Percentiles rank a stretch among this genome's conserved stretches.
Conservation (phyloP, 208 protist species). For the Leishmania tropica region DNA sequence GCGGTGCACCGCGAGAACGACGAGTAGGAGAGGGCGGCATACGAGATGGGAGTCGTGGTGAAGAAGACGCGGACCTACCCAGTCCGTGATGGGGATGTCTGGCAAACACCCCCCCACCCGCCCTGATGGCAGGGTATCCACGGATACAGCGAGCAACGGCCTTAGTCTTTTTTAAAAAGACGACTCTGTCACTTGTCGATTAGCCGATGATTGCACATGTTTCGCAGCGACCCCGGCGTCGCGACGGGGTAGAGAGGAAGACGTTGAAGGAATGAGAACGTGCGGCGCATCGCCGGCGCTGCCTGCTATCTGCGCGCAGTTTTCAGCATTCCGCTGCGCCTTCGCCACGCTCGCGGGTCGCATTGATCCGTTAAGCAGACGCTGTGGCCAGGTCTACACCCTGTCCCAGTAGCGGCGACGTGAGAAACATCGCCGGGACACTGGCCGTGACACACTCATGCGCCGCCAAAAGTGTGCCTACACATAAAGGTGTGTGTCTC, state of each 20-base stretch:
- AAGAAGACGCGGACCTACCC: neutral
- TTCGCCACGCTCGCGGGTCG: neutral
- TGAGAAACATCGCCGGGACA: neutral
- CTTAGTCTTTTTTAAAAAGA: neutral
- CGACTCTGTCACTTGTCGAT: neutral
- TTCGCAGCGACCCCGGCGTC: neutral
- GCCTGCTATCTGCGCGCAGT: neutral
- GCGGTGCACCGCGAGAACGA: neutral
- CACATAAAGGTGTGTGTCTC: no score
- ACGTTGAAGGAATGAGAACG: neutral
- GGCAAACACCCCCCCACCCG: neutral
- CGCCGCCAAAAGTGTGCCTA: neutral
- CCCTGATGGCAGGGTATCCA: neutral
- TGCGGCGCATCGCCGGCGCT: neutral
- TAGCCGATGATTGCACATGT: neutral
- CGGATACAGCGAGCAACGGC: neutral
- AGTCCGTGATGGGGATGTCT: neutral
- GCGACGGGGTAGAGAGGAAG: neutral
- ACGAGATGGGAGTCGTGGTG: neutral
- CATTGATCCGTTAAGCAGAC: neutral
- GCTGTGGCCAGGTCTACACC: neutral
- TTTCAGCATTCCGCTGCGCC: neutral
- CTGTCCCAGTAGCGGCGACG: neutral
- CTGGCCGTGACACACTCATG: neutral
- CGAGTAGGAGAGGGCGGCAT: neutral